A percentile compares a stretch with the other conserved stretches of the same genome.
phyloP scores from a whole-genome alignment of 495 filamentous ascomycete genomes.

The Aspergillus taichungensis region DNA sequence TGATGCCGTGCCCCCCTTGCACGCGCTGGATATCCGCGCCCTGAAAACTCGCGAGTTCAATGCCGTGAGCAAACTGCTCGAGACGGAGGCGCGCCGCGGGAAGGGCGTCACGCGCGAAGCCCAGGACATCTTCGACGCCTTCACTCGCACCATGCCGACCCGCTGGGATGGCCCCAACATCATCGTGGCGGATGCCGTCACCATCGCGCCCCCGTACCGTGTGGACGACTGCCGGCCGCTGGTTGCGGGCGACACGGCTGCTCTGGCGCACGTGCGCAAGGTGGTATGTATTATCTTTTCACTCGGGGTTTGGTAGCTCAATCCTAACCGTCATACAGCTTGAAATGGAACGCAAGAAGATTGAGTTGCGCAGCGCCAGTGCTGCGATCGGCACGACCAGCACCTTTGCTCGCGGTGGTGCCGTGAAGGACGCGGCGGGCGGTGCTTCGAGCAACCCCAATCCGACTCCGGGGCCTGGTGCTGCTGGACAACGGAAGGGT shows the following conservation, averaged over 20 bases:
- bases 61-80: slow-evolving; percentile 44
- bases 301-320: neutral
- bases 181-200: slow-evolving; percentile 56
- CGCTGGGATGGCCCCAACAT: slow-evolving; percentile 56
- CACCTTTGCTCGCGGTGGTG: slow-evolving; percentile 22
- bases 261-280: slow-evolving; percentile 51
- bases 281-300: slow-evolving; percentile 40
- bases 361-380: slow-evolving; percentile 37
- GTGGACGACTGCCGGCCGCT: slow-evolving; percentile 48
- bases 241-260: slow-evolving; percentile 39
- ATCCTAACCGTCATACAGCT: slow-evolving; percentile 20
- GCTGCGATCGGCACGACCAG: slow-evolving; percentile 32
- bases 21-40: slow-evolving; percentile 42
- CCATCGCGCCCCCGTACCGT: slow-evolving; percentile 52
- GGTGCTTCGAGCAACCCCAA: slow-evolving; percentile 7
- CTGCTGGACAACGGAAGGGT: slow-evolving; percentile 23
- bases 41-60: slow-evolving; percentile 46
- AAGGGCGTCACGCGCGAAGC: slow-evolving; percentile 57
- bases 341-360: slow-evolving; percentile 44
- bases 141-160: slow-evolving; percentile 54
- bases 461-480: slow-evolving; percentile 14
- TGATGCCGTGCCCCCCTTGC: slow-evolving; percentile 30
- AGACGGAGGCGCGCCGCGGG: slow-evolving; percentile 45
- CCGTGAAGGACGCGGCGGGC: neutral
- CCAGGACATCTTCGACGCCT: slow-evolving; percentile 61